phyloP scores from a whole-genome alignment of 192 early-diverging fungal genomes.

The Coemansia sp. region DNA sequence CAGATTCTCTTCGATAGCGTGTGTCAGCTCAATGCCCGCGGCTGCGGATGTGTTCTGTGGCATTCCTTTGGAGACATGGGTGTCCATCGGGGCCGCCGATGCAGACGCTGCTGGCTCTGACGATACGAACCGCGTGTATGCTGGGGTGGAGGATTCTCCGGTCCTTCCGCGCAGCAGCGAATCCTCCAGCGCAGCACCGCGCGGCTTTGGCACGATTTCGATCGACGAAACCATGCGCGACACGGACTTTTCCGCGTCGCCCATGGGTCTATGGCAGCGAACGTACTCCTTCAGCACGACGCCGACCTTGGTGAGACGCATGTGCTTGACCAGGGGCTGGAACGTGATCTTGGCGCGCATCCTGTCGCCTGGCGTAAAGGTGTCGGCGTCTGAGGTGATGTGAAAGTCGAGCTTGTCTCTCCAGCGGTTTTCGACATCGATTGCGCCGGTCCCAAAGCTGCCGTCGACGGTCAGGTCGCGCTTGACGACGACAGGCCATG shows the following conservation, averaged over 20 bases:
- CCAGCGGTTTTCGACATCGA: slow-evolving; percentile 51
- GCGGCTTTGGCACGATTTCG: slow-evolving; percentile 19
- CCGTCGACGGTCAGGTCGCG: slow-evolving; percentile 50
- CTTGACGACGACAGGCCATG: slow-evolving; percentile 33
- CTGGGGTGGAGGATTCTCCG: neutral
- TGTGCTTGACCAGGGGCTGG: slow-evolving; percentile 52
- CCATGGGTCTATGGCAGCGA: slow-evolving; percentile 42
- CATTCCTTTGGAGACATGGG: neutral
- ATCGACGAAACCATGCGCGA: slow-evolving; percentile 33
- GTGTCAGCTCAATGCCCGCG: slow-evolving; percentile 35
- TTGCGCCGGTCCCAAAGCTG: slow-evolving; percentile 47
- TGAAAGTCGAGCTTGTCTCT: slow-evolving; percentile 48
- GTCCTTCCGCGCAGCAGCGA: neutral
- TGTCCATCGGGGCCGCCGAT: neutral
- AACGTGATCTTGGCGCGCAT: slow-evolving; percentile 36
- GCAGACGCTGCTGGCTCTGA: neutral
- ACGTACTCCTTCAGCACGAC: slow-evolving; percentile 54
- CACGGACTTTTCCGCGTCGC: slow-evolving; percentile 46
- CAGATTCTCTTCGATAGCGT: slow-evolving; percentile 31
- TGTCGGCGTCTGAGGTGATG: slow-evolving; percentile 34
- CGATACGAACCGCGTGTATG: neutral
- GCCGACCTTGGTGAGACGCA: slow-evolving; percentile 38
- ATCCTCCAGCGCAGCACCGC: slow-evolving; percentile 3
- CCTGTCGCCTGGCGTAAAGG: slow-evolving; percentile 41
- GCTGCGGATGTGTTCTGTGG: neutral